Conservation (phyloP, 768 basidiomycete species). For the Vararia minispora region DNA sequence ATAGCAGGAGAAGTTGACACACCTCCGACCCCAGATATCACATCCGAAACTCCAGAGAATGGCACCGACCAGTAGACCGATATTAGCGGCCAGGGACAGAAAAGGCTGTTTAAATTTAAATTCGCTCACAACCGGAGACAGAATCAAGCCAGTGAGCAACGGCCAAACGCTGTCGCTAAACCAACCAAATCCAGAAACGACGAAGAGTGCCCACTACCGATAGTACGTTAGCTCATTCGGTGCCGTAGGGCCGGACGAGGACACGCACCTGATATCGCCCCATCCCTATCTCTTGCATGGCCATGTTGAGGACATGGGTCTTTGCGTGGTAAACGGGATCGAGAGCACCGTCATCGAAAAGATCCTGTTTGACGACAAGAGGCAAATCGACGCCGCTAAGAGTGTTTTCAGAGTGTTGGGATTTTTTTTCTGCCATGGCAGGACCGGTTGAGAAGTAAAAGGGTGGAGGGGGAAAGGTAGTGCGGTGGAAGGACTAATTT, state of each 20-base stretch:
- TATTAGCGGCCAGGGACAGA: slow-evolving; percentile 38
- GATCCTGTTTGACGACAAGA: slow-evolving; percentile 4
- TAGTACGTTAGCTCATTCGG: not conserved
- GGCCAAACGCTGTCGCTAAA: slow-evolving; percentile 70
- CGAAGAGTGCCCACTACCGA: slow-evolving; percentile 47
- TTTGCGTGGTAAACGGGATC: slow-evolving; percentile 53
- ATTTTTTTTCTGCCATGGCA: too few species aligned
- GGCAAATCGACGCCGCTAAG: too few species aligned
- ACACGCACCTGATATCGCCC: slow-evolving; percentile 49
- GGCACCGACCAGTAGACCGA: slow-evolving; percentile 41
- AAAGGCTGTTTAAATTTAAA: slow-evolving; percentile 37
- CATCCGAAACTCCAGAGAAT: slow-evolving; percentile 38
- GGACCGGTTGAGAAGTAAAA: too few species aligned
- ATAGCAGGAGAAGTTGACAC: too few species aligned
- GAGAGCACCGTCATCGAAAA: slow-evolving; percentile 18
- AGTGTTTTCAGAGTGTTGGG: too few species aligned
- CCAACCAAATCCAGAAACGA: slow-evolving; percentile 68
- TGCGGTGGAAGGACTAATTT: too few species aligned
- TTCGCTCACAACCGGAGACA: slow-evolving; percentile 36
- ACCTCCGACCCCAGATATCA: slow-evolving; percentile 41
- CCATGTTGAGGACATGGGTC: slow-evolving; percentile 43
- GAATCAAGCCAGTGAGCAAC: slow-evolving; percentile 30
- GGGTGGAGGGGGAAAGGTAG: too few species aligned
- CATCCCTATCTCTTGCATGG: slow-evolving; percentile 60
- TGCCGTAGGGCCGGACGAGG: not conserved